Percentiles rank a stretch among this genome's conserved stretches.
Conservation (phyloP, 306 rosid species). For the Quercus engelmannii region DNA sequence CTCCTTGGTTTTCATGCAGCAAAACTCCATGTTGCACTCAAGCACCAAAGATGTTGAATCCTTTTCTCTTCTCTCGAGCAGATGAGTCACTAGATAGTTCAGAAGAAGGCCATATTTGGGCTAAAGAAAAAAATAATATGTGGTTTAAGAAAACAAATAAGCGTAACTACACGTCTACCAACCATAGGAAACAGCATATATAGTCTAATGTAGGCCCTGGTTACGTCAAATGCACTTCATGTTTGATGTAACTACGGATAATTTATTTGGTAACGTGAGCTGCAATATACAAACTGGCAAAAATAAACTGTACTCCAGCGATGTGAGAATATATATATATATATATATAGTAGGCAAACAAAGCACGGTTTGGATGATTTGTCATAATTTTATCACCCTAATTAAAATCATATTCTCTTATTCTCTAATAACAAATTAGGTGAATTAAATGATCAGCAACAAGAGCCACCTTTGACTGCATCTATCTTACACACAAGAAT, state of each 20-base stretch:
- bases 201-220: constrained; percentile 20
- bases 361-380: constrained; percentile 19
- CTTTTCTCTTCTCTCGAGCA: background rate
- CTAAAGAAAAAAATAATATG: constrained; percentile 4
- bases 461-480: background rate
- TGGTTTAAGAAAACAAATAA: background rate
- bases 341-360: background rate
- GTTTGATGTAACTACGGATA: constrained; percentile 22
- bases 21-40: constrained; percentile 12
- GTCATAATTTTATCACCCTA: background rate
- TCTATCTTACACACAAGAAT: background rate
- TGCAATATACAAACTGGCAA: constrained; percentile 22
- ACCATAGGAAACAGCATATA: constrained; percentile 15
- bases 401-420: background rate
- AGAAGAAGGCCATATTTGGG: constrained; percentile 1
- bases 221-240: constrained; percentile 28
- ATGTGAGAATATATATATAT: background rate
- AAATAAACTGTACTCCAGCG: background rate
- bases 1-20: constrained; percentile 1
- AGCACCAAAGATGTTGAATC: background rate
- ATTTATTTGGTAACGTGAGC: constrained; percentile 24
- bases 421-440: background rate
- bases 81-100: constrained; percentile 3
- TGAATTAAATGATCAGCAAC: background rate
- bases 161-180: constrained; percentile 11